phyloP scores from a whole-genome alignment of 2,329 filamentous ascomycete genomes.

The Podosphaera xanthii region DNA sequence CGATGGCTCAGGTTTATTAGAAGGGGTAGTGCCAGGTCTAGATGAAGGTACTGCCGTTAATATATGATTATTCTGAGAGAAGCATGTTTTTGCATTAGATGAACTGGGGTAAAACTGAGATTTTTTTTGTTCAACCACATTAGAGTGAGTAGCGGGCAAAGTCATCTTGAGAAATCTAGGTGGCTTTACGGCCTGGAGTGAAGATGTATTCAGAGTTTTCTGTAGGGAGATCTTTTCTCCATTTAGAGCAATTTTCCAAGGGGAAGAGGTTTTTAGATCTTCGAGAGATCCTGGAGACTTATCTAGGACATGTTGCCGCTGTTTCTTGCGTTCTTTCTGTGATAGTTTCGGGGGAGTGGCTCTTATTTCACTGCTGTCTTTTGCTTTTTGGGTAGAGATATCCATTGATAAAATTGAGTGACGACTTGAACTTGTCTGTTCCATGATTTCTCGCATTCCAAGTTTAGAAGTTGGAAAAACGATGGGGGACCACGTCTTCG shows the following conservation, averaged over 20 bases:
- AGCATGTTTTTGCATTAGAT: background rate
- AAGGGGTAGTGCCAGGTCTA: constrained; percentile 32
- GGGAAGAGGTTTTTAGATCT: constrained; percentile 22
- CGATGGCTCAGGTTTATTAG: constrained; percentile 36
- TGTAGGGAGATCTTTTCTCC: constrained; percentile 27
- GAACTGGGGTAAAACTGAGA: background rate
- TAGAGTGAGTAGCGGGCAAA: background rate
- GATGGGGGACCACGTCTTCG: constrained; percentile 15
- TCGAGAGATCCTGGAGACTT: constrained; percentile 24
- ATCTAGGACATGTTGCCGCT: constrained; percentile 27
- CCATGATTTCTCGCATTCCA: constrained; percentile 62
- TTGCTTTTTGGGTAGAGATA: constrained; percentile 25
- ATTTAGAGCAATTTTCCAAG: constrained; percentile 41
- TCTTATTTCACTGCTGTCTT: constrained; percentile 16
- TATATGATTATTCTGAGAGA: background rate
- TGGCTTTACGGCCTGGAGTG: constrained; percentile 10
- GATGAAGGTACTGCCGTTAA: constrained; percentile 29
- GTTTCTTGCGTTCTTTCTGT: constrained; percentile 76
- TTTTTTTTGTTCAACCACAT: background rate
- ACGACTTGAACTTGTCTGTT: constrained; percentile 31
- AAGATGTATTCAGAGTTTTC: constrained; percentile 22
- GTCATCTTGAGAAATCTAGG: constrained; percentile 6
- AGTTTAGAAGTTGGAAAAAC: constrained; percentile 13
- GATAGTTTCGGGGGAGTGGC: constrained; percentile 40
- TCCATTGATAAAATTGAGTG: constrained; percentile 30